Evolutionary conservation across 2,329 filamentous ascomycete genomes (phyloP).

Genomic region (Aspergillus fructus): DNA sequence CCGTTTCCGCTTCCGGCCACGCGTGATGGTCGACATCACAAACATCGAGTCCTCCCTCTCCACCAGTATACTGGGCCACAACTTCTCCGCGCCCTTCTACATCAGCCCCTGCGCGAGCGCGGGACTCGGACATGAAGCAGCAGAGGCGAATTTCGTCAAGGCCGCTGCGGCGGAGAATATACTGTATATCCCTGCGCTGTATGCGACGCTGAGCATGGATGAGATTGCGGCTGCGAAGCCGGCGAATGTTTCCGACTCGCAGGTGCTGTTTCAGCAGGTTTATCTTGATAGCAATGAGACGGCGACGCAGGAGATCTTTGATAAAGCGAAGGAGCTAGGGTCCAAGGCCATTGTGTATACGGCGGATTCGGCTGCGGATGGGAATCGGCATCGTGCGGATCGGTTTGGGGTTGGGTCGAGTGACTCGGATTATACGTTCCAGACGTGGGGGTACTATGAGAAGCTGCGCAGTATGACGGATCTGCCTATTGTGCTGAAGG

Average conservation of each 20-base stretch:
- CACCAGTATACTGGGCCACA: conserved; percentile 10
- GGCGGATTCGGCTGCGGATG: conserved; percentile 83
- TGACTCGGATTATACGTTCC: conserved; percentile 3
- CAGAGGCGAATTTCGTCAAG: conserved; percentile 9
- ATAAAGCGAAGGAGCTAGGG: conserved; percentile 62
- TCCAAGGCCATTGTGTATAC: conserved; percentile 85
- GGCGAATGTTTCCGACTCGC: not conserved
- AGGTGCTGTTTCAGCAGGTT: conserved; percentile 12
- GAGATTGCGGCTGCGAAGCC: conserved; percentile 14
- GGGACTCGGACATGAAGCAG: conserved; percentile 4
- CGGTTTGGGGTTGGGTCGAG: conserved; percentile 8
- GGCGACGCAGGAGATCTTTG: conserved; percentile 7
- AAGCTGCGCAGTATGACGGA: conserved; percentile 6
- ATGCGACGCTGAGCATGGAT: conserved; percentile 7
- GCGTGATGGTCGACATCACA: conserved; percentile 12
- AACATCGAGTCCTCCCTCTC: conserved; percentile 9
- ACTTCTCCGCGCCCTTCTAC: conserved; percentile 14
- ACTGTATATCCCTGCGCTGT: conserved; percentile 9
- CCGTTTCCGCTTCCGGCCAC: conserved; percentile 10
- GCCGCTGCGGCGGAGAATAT: conserved; percentile 8
- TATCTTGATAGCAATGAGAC: conserved; percentile 12
- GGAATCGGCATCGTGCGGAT: conserved; percentile 59
- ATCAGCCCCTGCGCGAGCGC: conserved; percentile 12
- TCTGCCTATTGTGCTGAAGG: conserved; percentile 18
- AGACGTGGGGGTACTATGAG: conserved; percentile 11